phyloP scores from a whole-genome alignment of 441 rosid genomes.

The Pelargonium myrrhifolium region DNA sequence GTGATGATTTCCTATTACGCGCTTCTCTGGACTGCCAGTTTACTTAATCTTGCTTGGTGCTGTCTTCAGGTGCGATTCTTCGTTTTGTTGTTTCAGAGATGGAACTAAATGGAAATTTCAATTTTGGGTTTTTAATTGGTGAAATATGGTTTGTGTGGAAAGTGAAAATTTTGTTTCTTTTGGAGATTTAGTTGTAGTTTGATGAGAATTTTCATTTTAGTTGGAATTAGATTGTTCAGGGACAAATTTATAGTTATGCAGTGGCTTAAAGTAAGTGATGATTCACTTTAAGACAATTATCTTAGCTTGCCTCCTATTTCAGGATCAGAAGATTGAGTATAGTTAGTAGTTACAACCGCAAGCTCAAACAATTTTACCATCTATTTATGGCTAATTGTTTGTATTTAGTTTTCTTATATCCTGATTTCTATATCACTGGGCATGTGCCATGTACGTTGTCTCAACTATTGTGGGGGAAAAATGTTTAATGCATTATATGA shows the following conservation, averaged over 20 bases:
- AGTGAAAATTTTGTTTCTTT: too few species aligned
- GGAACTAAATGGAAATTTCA: too few species aligned
- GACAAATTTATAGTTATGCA: too few species aligned
- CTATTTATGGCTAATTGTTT: too few species aligned
- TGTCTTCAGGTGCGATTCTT: slow-evolving; percentile 33
- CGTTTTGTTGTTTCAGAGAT: neutral
- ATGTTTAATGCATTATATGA: too few species aligned
- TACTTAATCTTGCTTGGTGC: slow-evolving; percentile 50
- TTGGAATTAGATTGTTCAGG: neutral
- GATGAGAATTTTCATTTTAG: neutral
- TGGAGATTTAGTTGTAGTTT: neutral
- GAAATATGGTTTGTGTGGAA: neutral
- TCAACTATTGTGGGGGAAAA: too few species aligned
- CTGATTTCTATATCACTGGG: too few species aligned
- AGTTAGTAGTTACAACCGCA: neutral
- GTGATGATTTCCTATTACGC: slow-evolving; percentile 44
- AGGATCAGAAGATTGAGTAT: neutral
- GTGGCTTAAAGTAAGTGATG: neutral
- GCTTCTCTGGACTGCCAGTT: slow-evolving; percentile 39
- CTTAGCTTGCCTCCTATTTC: neutral
- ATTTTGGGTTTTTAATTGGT: neutral
- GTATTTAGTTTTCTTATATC: too few species aligned
- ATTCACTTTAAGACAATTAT: neutral
- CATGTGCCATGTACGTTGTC: too few species aligned
- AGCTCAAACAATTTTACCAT: too few species aligned